phyloP scores from a whole-genome alignment of 73 alveolate genomes.

The Effrenium voratum region DNA sequence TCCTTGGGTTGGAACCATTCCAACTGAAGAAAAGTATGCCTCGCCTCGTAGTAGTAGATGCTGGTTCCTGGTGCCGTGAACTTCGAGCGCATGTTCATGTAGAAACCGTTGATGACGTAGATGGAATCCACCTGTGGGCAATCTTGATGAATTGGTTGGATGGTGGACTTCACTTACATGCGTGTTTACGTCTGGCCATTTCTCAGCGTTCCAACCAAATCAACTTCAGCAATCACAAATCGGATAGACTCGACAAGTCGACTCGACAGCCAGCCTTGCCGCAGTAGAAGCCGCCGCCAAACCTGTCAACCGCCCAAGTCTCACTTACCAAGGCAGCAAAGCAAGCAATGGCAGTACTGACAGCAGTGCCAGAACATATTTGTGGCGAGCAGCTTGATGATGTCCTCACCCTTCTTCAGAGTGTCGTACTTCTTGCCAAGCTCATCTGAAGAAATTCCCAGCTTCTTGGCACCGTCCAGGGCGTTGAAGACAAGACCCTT shows the following conservation, averaged over 20 bases:
- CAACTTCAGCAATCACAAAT: background rate
- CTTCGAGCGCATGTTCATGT: constrained; percentile 89
- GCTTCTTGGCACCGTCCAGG: background rate
- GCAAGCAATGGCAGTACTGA: too few species aligned
- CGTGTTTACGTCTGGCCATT: background rate
- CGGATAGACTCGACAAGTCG: too few species aligned
- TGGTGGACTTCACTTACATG: too few species aligned
- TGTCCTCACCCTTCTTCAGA: constrained; percentile 37
- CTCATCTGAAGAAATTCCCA: constrained; percentile 73
- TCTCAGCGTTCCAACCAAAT: background rate
- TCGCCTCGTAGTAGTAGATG: constrained; percentile 92
- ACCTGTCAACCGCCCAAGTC: too few species aligned
- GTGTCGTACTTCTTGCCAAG: constrained; percentile 64
- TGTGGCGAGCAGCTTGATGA: constrained; percentile 66
- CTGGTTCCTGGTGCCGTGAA: constrained; percentile 87
- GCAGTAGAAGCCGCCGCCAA: constrained; percentile 93
- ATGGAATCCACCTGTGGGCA: constrained; percentile 67
- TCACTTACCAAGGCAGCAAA: too few species aligned
- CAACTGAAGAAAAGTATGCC: too few species aligned
- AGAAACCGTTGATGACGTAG: constrained; percentile 74
- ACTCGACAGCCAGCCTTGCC: constrained; percentile 71
- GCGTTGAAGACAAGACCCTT: background rate
- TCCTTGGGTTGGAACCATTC: too few species aligned
- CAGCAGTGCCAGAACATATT: too few species aligned
- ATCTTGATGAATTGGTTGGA: too few species aligned